A percentile compares a stretch with the other conserved stretches of the same genome.
Evolutionary conservation across 331 rosid genomes (phyloP).

Genomic region (Quercus lobata): DNA sequence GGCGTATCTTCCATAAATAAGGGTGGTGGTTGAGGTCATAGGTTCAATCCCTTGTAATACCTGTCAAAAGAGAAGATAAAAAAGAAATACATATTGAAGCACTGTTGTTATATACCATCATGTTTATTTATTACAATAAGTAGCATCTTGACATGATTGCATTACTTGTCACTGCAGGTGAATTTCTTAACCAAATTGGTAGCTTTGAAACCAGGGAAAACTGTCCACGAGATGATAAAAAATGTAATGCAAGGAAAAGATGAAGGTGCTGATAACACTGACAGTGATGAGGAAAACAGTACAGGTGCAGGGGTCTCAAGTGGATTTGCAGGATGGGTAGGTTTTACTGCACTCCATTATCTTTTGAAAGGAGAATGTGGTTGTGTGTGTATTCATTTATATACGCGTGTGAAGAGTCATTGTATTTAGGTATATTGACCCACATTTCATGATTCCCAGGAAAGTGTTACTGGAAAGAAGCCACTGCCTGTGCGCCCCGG

Average conservation of each 20-base stretch:
- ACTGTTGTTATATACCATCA: too few relatives aligned
- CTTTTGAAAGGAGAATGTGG: conserved; percentile 4
- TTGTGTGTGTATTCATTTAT: not conserved
- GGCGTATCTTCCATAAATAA: not conserved
- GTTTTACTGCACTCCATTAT: conserved; percentile 27
- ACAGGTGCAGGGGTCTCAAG: conserved; percentile 17
- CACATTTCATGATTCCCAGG: conserved; percentile 36
- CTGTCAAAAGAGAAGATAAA: not conserved
- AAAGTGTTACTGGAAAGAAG: conserved; percentile 59
- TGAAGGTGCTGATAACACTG: conserved; percentile 69
- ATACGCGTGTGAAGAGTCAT: not conserved
- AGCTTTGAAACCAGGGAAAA: conserved; percentile 83
- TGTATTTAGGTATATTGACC: conserved; percentile 13
- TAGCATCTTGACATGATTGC: conserved; percentile 7
- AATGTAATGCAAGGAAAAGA: conserved; percentile 94
- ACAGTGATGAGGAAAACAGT: conserved; percentile 29
- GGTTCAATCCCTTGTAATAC: not conserved
- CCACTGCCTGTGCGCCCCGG: conserved; percentile 94
- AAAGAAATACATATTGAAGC: not conserved
- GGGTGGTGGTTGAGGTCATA: not conserved
- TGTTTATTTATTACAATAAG: not conserved
- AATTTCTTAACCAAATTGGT: conserved; percentile 85
- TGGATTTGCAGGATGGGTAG: conserved; percentile 80
- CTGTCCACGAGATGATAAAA: conserved; percentile 80
- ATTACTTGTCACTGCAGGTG: conserved; percentile 53